These are phyloP conservation scores for Phytophthora chlamydospora DNA, from an alignment of 352 stramenopile genomes.

Conservation along the genomic window DNA sequence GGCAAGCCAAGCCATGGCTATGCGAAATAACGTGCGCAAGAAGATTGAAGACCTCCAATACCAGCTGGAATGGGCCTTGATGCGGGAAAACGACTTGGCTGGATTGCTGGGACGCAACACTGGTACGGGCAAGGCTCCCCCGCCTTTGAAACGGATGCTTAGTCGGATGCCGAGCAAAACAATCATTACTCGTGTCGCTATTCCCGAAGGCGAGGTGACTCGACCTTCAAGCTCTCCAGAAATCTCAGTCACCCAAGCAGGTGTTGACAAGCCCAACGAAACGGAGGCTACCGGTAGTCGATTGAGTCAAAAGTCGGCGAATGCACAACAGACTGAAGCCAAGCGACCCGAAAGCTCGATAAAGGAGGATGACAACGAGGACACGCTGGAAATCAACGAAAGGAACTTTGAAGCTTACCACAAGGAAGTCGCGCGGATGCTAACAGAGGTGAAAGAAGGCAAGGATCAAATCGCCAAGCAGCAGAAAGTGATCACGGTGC, in stretches of 20 bases:
- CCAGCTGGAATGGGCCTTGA: slow-evolving; percentile 63
- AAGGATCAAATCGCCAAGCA: slow-evolving; percentile 66
- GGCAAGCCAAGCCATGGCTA: slow-evolving; percentile 23
- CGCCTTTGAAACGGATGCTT: slow-evolving; percentile 47
- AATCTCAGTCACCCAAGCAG: background rate
- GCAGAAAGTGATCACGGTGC: slow-evolving; percentile 71
- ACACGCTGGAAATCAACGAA: slow-evolving; percentile 53
- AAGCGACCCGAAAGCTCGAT: slow-evolving; percentile 3
- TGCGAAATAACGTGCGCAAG: slow-evolving; percentile 53
- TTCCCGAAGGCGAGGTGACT: slow-evolving; percentile 26
- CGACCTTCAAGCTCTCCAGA: background rate
- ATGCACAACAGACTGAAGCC: background rate
- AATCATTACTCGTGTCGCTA: slow-evolving; percentile 49
- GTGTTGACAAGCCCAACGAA: slow-evolving; percentile 3
- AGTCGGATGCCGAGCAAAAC: slow-evolving; percentile 74
- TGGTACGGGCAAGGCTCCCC: slow-evolving; percentile 15
- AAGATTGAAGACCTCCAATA: slow-evolving; percentile 49
- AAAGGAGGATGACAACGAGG: slow-evolving; percentile 26
- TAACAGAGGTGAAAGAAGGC: slow-evolving; percentile 67
- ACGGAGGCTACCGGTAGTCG: background rate
- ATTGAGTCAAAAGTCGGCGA: background rate
- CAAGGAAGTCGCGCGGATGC: slow-evolving; percentile 66
- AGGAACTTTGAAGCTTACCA: slow-evolving; percentile 77
- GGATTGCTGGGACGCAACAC: slow-evolving; percentile 33
- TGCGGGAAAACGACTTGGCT: slow-evolving; percentile 76